Evolutionary conservation across 1,284 basidiomycete species (phyloP).

Genomic region (Pascua sp.): DNA sequence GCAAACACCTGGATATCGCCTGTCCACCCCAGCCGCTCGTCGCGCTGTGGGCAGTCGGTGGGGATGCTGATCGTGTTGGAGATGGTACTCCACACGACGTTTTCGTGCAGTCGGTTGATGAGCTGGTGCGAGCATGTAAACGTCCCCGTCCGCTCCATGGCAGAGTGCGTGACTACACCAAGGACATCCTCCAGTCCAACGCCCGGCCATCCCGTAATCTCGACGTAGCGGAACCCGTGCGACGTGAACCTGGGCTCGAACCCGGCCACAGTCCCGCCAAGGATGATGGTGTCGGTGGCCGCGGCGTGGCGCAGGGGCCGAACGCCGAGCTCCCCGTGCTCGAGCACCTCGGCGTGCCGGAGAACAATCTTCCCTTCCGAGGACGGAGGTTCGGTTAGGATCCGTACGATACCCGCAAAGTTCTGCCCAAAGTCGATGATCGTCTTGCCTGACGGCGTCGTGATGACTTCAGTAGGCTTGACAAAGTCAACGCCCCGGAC

Average conservation of each 20-base stretch:
- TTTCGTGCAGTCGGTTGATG: slow-evolving; percentile 32
- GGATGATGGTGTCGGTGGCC: slow-evolving; percentile 21
- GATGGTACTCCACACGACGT: slow-evolving; percentile 31
- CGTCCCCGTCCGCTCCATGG: slow-evolving; percentile 25
- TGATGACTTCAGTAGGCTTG: no score
- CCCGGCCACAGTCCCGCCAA: slow-evolving; percentile 20
- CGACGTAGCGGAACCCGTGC: slow-evolving; percentile 34
- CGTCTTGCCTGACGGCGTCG: slow-evolving; percentile 28
- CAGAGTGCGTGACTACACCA: slow-evolving; percentile 28
- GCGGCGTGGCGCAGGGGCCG: slow-evolving; percentile 28
- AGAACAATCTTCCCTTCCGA: slow-evolving; percentile 11
- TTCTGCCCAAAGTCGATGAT: slow-evolving; percentile 43
- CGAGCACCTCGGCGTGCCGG: slow-evolving; percentile 35
- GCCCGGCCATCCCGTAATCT: slow-evolving; percentile 11
- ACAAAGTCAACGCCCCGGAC: no score
- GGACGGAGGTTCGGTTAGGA: no score
- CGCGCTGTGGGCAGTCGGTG: slow-evolving; percentile 43
- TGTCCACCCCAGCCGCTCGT: slow-evolving; percentile 1
- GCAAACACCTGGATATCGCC: no score
- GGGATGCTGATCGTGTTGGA: slow-evolving; percentile 38
- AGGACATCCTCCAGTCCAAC: slow-evolving; percentile 16
- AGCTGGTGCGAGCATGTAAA: slow-evolving; percentile 30
- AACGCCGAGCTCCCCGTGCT: slow-evolving; percentile 33
- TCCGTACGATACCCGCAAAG: slow-evolving; percentile 27
- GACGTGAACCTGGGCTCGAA: slow-evolving; percentile 40